These are phyloP conservation scores for Trichosporon inkin DNA, from an alignment of 1,284 basidiomycete genomes.

Conservation along the genomic window DNA sequence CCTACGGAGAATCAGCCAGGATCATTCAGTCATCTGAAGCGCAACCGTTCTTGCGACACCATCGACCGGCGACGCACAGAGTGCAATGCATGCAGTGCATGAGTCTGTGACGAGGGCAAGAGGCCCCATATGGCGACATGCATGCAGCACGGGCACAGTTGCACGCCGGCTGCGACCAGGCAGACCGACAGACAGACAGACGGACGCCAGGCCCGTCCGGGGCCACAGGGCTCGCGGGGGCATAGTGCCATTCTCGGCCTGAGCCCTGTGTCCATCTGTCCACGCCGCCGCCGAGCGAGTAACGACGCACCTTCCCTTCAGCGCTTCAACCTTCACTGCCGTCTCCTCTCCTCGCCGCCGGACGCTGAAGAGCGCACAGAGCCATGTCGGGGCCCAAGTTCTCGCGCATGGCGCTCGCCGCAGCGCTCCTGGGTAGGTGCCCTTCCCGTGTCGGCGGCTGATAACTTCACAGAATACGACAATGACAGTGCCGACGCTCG, in stretches of 20 bases:
- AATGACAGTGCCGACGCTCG: conserved; percentile 32
- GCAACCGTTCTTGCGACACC: too few relatives aligned
- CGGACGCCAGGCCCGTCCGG: too few relatives aligned
- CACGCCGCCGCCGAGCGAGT: conserved; percentile 8
- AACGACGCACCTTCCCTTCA: not conserved
- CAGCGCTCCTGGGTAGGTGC: conserved; percentile 34
- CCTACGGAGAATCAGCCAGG: too few relatives aligned
- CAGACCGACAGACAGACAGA: too few relatives aligned
- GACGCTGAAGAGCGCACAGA: not conserved
- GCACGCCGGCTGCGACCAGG: not conserved
- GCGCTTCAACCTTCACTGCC: not conserved
- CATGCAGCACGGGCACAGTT: too few relatives aligned
- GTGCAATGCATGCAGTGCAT: too few relatives aligned
- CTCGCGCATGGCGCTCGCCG: conserved; percentile 40
- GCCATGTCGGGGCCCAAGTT: conserved; percentile 15
- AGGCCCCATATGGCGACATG: not conserved
- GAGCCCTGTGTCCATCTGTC: conserved; percentile 1
- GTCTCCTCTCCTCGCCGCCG: not conserved
- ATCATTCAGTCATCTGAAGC: too few relatives aligned
- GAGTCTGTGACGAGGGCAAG: too few relatives aligned
- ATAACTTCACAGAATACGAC: conserved; percentile 42
- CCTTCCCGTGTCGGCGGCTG: not conserved
- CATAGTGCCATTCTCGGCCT: conserved; percentile 3
- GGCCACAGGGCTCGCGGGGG: conserved; percentile 4
- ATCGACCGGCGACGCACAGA: too few relatives aligned